Base-by-base conservation (phyloP, 192 early-diverging fungal genomes). In the Pilaira anomala region DNA sequence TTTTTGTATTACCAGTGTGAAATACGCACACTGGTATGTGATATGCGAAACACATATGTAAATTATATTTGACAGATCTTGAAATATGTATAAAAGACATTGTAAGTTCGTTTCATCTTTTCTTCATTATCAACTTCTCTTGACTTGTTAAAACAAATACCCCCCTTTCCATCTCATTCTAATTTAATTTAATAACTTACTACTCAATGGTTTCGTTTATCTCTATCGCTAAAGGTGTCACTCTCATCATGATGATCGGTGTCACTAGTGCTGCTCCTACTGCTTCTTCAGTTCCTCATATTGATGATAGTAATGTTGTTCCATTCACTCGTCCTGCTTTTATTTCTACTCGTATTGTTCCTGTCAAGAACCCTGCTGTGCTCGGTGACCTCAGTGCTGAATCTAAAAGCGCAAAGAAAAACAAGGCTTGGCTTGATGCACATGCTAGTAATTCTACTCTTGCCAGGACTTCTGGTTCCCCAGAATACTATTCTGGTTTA, bases 121-220 rank as follows among this genome's bases (percentile, higher is more conserved):
- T n/a, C n/a, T n/a, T n/a, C n/a, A n/a, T n/a, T n/a, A n/a, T n/a
- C n/a, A n/a, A n/a, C n/a, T n/a, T n/a, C n/a, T n/a, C n/a, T n/a
- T n/a, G n/a, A n/a, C n/a, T n/a, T n/a, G n/a, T n/a, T n/a, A n/a
- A n/a, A n/a, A n/a, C n/a, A n/a, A n/a, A n/a, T n/a, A n/a, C n/a
- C n/a, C n/a, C n/a, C n/a, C n/a, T n/a, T n/a, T n/a, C 33, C 33
- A 36, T 36, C 5, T 9, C 33, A 36, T 36, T n/a, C n/a, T n/a
- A n/a, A n/a, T n/a, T n/a, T n/a, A n/a, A n/a, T 36, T 36, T 9
- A 36, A 9, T 36, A n/a, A n/a, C n/a, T n/a, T n/a, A n/a, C n/a
- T 36, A 9, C 4, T 36, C 4, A 5, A 55, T 55, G 53, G 53
- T 55, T 9, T 55, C 53, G n/a, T 55, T 55, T 18, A 55, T 28